Percentiles rank a stretch among this genome's conserved stretches.
These are phyloP conservation scores for Colletotrichum limetticola DNA, from an alignment of 2,329 filamentous ascomycete species.

Conservation along the genomic window DNA sequence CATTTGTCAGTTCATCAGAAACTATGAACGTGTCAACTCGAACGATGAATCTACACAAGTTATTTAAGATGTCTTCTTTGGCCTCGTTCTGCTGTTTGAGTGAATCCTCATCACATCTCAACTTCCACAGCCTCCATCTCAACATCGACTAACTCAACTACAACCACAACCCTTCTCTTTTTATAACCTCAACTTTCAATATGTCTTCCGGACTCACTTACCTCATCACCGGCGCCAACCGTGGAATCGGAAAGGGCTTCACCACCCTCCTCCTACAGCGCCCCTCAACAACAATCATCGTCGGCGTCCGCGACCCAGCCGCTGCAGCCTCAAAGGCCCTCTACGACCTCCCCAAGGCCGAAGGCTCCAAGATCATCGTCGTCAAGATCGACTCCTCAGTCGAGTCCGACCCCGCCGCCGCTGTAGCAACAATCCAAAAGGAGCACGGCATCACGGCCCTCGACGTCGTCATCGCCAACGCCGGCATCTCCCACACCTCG, in stretches of 20 bases:
- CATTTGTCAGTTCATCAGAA: neutral
- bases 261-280: conserved; percentile 11
- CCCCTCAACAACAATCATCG: conserved; percentile 48
- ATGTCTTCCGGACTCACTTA: conserved; percentile 45
- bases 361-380: conserved; percentile 49
- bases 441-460: conserved; percentile 50
- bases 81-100: neutral
- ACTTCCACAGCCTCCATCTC: neutral
- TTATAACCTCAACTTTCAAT: fast-evolving
- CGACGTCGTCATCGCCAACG: conserved; percentile 65
- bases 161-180: neutral
- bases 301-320: conserved; percentile 48
- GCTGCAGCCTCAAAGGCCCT: conserved; percentile 44
- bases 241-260: conserved; percentile 29
- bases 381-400: conserved; percentile 53
- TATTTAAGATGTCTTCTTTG: neutral
- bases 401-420: conserved; percentile 45
- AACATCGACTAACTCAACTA: neutral
- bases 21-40: neutral
- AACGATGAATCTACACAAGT: neutral
- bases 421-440: conserved; percentile 42
- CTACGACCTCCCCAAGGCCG: conserved; percentile 46
- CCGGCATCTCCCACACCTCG: conserved; percentile 47
- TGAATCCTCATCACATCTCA: neutral
- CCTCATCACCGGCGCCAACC: conserved; percentile 47